phyloP scores from a whole-genome alignment of 2,329 filamentous ascomycete species.

The Ophiocordyceps sinensis region DNA sequence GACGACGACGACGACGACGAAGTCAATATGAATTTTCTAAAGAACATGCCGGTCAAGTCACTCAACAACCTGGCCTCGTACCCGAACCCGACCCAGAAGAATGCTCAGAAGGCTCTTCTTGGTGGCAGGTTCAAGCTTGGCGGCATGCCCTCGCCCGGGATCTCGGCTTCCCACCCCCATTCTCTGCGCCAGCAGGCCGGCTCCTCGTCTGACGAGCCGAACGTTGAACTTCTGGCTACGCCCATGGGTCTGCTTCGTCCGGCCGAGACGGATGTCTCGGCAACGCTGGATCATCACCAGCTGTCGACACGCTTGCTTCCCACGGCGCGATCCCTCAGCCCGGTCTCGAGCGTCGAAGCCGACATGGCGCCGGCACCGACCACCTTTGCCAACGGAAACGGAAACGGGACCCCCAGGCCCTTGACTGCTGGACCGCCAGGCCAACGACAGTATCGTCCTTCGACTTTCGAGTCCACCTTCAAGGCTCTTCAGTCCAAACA shows the following conservation, averaged over 20 bases:
- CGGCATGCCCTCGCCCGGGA: slow-evolving; percentile 1
- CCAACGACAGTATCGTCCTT: slow-evolving; percentile 32
- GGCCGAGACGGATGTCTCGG: slow-evolving; percentile 2
- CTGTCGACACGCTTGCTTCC: slow-evolving; percentile 1
- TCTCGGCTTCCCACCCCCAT: background rate
- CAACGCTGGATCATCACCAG: slow-evolving; percentile 1
- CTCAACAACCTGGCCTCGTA: slow-evolving; percentile 41
- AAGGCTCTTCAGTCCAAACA: slow-evolving; percentile 17
- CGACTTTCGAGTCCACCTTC: slow-evolving; percentile 24
- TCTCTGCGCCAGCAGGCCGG: background rate
- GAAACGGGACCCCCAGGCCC: slow-evolving; percentile 31
- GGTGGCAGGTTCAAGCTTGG: slow-evolving; percentile 6
- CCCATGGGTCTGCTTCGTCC: slow-evolving; percentile 1
- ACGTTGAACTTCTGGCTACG: background rate
- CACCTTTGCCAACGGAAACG: slow-evolving; percentile 16
- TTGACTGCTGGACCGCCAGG: slow-evolving; percentile 41
- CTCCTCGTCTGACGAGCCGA: background rate
- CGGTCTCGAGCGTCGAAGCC: background rate
- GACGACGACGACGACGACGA: slow-evolving; percentile 15
- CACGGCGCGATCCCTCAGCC: background rate
- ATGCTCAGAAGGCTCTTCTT: slow-evolving; percentile 31
- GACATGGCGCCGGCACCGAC: background rate
- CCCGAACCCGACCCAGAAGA: slow-evolving; percentile 37
- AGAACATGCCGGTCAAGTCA: slow-evolving; percentile 29
- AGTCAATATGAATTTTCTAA: slow-evolving; percentile 15